Evolutionary conservation across 441 rosid genomes (phyloP).

Genomic region (Dalechampia spathulata): DNA sequence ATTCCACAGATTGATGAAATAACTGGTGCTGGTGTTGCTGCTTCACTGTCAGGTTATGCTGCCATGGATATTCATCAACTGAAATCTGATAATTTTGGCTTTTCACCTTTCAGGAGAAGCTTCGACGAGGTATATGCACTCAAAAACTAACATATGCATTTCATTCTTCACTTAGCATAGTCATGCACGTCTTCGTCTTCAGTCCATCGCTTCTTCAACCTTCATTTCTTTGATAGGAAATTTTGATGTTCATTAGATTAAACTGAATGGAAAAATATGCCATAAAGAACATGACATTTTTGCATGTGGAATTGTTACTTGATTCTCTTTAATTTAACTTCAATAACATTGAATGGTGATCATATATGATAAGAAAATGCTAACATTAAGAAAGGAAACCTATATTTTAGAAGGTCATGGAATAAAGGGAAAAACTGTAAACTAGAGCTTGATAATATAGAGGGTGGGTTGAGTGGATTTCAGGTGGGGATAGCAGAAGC

Average conservation of each 20-base stretch:
- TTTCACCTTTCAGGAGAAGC: slow-evolving; percentile 57
- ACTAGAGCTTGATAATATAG: slow-evolving; percentile 19
- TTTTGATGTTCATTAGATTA: no score
- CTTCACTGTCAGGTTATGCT: slow-evolving; percentile 41
- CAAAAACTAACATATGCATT: background rate
- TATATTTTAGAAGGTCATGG: no score
- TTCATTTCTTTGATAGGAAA: no score
- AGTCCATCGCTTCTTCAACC: no score
- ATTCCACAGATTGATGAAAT: slow-evolving; percentile 49
- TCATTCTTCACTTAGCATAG: background rate
- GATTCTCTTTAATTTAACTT: no score
- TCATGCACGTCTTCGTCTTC: background rate
- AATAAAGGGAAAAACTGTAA: slow-evolving; percentile 10
- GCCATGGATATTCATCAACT: slow-evolving; percentile 47
- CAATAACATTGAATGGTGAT: no score
- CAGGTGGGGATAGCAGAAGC: slow-evolving; percentile 86
- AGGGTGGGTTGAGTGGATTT: slow-evolving; percentile 15
- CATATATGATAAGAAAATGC: no score
- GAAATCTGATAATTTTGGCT: slow-evolving; percentile 69
- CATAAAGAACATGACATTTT: no score
- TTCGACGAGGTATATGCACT: slow-evolving; percentile 88
- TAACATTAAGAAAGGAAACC: no score
- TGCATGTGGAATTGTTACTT: no score
- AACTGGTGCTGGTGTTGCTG: slow-evolving; percentile 39
- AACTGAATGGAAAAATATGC: no score